Conservation (phyloP, 176 grass and related monocot species). For the Puya raimondii region DNA sequence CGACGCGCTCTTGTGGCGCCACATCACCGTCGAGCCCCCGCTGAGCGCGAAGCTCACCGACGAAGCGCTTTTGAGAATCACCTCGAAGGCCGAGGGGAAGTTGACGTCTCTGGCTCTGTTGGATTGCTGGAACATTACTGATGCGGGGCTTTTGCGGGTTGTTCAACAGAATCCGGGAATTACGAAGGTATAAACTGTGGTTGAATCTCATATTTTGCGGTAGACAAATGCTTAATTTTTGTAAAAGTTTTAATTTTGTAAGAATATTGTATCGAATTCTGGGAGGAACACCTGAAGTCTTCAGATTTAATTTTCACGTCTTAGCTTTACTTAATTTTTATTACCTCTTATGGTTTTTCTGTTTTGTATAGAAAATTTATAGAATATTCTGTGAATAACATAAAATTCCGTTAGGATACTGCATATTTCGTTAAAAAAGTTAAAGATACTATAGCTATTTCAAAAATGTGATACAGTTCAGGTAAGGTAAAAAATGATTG, state of each 20-base stretch:
- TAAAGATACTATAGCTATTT: too few relatives aligned
- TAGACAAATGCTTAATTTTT: neutral
- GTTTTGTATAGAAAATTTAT: too few relatives aligned
- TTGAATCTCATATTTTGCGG: neutral
- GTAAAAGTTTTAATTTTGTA: conserved; percentile 9
- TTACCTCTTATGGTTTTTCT: too few relatives aligned
- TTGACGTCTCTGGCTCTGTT: conserved; percentile 50
- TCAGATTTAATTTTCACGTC: too few relatives aligned
- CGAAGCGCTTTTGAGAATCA: conserved; percentile 23
- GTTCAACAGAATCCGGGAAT: conserved; percentile 46
- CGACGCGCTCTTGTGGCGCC: conserved; percentile 42
- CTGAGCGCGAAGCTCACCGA: conserved; percentile 30
- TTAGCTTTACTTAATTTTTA: too few relatives aligned
- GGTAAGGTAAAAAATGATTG: too few relatives aligned
- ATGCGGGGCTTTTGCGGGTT: conserved; percentile 44
- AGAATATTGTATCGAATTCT: neutral
- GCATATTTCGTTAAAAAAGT: too few relatives aligned
- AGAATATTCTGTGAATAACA: too few relatives aligned
- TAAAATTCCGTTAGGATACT: too few relatives aligned
- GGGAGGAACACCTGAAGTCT: too few relatives aligned
- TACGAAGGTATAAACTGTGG: conserved; percentile 42
- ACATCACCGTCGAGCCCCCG: conserved; percentile 32
- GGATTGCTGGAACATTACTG: conserved; percentile 45
- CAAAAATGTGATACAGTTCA: too few relatives aligned
- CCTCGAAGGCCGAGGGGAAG: conserved; percentile 33